Conservation (phyloP, 305 asterid genomes). For the Solanum chacoense region DNA sequence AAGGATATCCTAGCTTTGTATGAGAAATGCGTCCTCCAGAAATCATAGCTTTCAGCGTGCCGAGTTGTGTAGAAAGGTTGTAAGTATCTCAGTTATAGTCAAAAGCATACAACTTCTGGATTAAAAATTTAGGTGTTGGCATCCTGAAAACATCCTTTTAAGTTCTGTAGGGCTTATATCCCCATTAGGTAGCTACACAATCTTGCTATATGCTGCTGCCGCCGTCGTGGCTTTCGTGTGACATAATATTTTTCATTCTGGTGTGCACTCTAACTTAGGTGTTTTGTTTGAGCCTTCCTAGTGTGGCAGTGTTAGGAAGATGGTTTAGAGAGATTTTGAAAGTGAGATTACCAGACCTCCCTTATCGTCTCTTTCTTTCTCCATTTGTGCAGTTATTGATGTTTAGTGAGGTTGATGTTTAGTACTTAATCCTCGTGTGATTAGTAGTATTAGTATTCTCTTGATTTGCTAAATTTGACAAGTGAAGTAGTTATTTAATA, state of each 20-base stretch:
- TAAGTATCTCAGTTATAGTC: background rate
- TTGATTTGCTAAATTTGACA: background rate
- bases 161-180: background rate
- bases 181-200: background rate
- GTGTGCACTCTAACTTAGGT: background rate
- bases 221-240: background rate
- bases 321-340: background rate
- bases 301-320: background rate
- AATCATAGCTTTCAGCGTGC: conserved; percentile 9
- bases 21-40: conserved; percentile 52
- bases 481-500: background rate
- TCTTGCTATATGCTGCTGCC: background rate
- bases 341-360: background rate
- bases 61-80: background rate
- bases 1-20: conserved; percentile 65
- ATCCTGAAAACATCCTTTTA: background rate
- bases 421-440: background rate
- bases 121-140: background rate
- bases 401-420: background rate
- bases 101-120: background rate
- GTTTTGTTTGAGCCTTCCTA: background rate
- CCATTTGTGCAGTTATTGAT: background rate
- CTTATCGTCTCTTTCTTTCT: background rate
- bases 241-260: background rate
- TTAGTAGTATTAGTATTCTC: background rate